Evolutionary conservation across 2,329 filamentous ascomycete species (phyloP).

Genomic region (Alternaria incomplexa): DNA sequence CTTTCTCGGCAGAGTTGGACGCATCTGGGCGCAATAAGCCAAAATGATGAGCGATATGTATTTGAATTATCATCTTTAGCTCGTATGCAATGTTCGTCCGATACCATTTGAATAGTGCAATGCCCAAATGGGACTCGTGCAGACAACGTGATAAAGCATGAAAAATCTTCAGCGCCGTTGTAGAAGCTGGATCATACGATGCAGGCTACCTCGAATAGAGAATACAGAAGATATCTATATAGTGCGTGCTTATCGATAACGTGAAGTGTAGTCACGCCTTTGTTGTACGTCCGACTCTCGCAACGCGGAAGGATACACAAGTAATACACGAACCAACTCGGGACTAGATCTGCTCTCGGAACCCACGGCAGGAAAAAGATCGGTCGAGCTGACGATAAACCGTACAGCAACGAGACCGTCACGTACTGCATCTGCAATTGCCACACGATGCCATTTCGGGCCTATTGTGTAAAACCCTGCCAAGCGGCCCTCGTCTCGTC

Average conservation of each 20-base stretch:
- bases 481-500: not conserved
- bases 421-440: not conserved
- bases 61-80: not conserved
- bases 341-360: not conserved
- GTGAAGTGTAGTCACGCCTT: not conserved
- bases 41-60: not conserved
- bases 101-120: not conserved
- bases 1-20: conserved; percentile 35
- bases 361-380: not conserved
- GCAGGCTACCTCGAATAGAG: not conserved
- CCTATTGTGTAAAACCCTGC: not conserved
- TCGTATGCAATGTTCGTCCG: not conserved
- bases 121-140: not conserved
- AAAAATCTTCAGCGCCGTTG: not conserved
- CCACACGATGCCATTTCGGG: not conserved
- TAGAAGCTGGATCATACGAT: not conserved
- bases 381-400: not conserved
- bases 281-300: not conserved
- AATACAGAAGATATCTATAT: not conserved
- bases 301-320: not conserved
- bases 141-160: not conserved
- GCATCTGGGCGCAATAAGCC: conserved; percentile 19
- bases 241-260: not conserved
- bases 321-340: not conserved
- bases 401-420: not conserved